A percentile compares a stretch with the other conserved stretches of the same genome.
Evolutionary conservation across 345 rosid genomes (phyloP).

Genomic region (Eucalyptus regnans): DNA sequence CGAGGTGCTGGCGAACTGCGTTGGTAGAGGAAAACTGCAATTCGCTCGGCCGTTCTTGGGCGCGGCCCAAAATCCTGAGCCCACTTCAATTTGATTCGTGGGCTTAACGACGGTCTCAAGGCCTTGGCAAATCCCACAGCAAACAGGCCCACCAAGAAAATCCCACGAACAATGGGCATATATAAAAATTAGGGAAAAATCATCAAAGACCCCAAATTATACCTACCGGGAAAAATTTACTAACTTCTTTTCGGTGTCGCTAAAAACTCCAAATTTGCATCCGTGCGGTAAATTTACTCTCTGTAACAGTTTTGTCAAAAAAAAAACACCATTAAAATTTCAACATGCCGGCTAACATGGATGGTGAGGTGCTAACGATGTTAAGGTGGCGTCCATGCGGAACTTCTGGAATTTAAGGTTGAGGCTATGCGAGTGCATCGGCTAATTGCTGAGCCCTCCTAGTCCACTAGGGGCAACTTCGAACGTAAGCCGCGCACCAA

Average conservation of each 20-base stretch:
- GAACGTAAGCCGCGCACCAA: no score
- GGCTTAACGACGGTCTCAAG: background rate
- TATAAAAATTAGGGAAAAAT: background rate
- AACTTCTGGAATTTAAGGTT: background rate
- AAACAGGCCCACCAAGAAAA: background rate
- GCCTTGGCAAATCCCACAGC: background rate
- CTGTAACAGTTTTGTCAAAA: fast-evolving
- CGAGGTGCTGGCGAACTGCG: background rate
- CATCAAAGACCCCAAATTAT: no score
- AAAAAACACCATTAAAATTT: no score
- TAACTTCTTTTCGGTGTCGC: fast-evolving
- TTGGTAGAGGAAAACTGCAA: background rate
- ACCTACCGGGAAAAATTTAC: background rate
- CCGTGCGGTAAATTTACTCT: fast-evolving
- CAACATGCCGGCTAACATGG: background rate
- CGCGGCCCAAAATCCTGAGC: background rate
- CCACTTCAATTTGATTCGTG: background rate
- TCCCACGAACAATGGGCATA: background rate
- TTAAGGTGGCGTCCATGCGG: fast-evolving
- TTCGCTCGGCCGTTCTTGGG: background rate
- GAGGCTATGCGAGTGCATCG: background rate
- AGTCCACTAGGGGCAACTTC: background rate
- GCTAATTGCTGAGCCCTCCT: background rate
- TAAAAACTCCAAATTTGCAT: background rate
- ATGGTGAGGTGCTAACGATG: background rate